Base-by-base conservation (phyloP, 2,329 filamentous ascomycete genomes). In the Apiospora saccharicola region DNA sequence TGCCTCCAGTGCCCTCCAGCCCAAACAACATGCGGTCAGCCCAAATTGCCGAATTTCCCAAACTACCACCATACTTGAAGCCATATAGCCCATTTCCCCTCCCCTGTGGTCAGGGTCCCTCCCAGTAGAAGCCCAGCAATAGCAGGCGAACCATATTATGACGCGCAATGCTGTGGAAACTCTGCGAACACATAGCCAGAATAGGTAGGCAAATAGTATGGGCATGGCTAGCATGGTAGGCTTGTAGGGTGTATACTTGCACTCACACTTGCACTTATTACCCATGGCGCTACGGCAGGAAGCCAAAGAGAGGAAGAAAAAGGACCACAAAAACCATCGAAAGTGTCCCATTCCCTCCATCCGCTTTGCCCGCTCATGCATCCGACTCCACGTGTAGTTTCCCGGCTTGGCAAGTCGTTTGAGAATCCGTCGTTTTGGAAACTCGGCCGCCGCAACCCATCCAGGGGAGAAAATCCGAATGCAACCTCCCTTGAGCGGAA, bases 361-460 rank as follows among this genome's bases (percentile, higher is more conserved):
- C 57, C 57, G 57, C 34, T 37, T 30, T 64, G 57, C 57, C 57
- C 57, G 57, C 57, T 64, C 57, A 41, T 64, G 57, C 34, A 64
- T 41, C 57, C 57, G 57, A 41, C 30, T 64, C 57, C 57, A 64
- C 57, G 57, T 64, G 57, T 41, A 64, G 57, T 41, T 41, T 64
- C 57, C 57, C 57, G 57, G 57, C 57, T 64, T 64, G 57, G 57
- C 57, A 64, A 64, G 57, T 64, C 30, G 57, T 64, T 64, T 37
- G 57, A 64, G 30, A 64, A 64, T 64, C 57, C 57, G 57, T 64
- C 19, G 57, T 64, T 64, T 64, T 64, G 57, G 57, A 64, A 37
- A 64, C 57, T 64, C 57, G 57, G 57, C 57, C 57, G 57, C 57
- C 57, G 57, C 57, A 41, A 64, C 57, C 57, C 57, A 64, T 64